Evolutionary conservation across 176 grass and related monocot species (phyloP).

Genomic region (Eragrostis nindensis): DNA sequence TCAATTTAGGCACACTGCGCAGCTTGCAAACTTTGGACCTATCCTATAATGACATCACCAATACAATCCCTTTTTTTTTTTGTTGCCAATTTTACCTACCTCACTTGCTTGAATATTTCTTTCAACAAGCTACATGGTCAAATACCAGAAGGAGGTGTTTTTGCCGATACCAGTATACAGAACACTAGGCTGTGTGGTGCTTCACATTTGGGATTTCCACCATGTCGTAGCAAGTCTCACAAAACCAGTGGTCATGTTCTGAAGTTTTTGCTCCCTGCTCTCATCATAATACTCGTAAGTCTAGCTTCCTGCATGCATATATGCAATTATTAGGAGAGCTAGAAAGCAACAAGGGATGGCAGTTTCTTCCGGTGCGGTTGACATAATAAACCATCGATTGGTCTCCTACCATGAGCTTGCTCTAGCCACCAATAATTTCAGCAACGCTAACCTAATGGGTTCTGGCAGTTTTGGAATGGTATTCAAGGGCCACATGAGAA

Average conservation of each 20-base stretch:
- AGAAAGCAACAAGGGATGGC: not conserved
- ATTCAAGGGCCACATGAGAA: not conserved
- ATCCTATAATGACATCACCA: not conserved
- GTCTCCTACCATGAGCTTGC: not conserved
- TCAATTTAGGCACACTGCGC: not conserved
- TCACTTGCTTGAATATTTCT: not conserved
- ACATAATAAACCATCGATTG: not conserved
- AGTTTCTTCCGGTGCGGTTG: not conserved
- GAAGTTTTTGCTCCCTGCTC: not conserved
- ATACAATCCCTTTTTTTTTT: not conserved
- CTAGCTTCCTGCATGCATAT: not conserved
- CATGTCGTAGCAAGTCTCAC: not conserved
- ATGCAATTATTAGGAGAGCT: not conserved
- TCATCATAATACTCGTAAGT: too few relatives aligned
- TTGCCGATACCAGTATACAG: not conserved
- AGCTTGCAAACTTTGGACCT: not conserved
- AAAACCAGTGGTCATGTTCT: not conserved
- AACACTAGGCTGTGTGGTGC: not conserved
- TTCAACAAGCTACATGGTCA: constrained; percentile 2
- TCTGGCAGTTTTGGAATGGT: not conserved
- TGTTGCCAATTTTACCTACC: not conserved
- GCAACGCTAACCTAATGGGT: not conserved
- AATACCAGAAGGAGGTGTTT: not conserved
- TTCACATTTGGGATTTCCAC: not conserved
- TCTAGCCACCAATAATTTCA: not conserved